phyloP scores from a whole-genome alignment of 1,284 basidiomycete species.

The Cryptococcus sp. region DNA sequence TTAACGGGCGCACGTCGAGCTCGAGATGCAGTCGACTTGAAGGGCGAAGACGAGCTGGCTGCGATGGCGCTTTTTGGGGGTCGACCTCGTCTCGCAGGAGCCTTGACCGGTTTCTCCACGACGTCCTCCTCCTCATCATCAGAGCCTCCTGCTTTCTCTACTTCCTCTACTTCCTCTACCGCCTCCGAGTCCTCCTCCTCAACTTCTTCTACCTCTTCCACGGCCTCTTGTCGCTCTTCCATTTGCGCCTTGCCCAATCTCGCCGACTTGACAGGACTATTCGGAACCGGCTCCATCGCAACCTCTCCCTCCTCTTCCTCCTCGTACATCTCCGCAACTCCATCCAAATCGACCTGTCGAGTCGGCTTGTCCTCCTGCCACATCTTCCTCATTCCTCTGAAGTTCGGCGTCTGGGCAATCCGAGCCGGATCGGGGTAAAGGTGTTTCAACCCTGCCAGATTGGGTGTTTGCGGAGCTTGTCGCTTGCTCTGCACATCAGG shows the following conservation, averaged over 20 bases:
- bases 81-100: background rate
- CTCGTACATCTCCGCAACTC: constrained; percentile 18
- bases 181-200: constrained; percentile 9
- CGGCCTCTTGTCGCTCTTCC: too few species aligned
- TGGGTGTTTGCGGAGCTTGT: too few species aligned
- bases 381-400: constrained; percentile 26
- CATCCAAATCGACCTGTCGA: constrained; percentile 19
- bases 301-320: too few species aligned
- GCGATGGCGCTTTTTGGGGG: too few species aligned
- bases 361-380: constrained; percentile 10
- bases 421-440: too few species aligned
- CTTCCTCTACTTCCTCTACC: constrained; percentile 6
- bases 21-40: background rate
- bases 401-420: constrained; percentile 18
- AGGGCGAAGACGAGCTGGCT: background rate
- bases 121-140: constrained; percentile 4
- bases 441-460: too few species aligned
- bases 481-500: too few species aligned
- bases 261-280: too few species aligned
- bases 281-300: too few species aligned
- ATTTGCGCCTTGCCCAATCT: too few species aligned
- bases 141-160: background rate
- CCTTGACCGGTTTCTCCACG: constrained; percentile 3
- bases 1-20: background rate
- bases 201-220: constrained; percentile 12